Evolutionary conservation across 2,329 filamentous ascomycete species (phyloP).

Genomic region (Ceratocystis smalleyi): DNA sequence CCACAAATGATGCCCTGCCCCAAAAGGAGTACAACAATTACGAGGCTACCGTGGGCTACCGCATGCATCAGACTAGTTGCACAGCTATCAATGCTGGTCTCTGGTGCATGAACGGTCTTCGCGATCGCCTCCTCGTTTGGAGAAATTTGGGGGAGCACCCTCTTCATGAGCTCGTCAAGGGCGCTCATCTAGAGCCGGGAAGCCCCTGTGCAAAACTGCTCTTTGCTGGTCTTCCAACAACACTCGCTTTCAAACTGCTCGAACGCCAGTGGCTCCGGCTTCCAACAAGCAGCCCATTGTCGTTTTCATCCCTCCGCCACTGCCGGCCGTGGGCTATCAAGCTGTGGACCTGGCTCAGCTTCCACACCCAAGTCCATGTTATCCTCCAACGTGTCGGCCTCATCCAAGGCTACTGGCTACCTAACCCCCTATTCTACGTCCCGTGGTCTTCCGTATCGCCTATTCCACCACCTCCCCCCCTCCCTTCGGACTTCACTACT

Average conservation of each 20-base stretch:
- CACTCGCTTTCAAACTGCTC: constrained; percentile 22
- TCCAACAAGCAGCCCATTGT: background rate
- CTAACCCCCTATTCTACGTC: constrained; percentile 35
- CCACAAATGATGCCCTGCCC: constrained; percentile 28
- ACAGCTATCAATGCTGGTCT: constrained; percentile 29
- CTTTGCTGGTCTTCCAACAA: constrained; percentile 28
- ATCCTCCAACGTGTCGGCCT: constrained; percentile 38
- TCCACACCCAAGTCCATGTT: constrained; percentile 37
- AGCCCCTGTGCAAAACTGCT: constrained; percentile 24
- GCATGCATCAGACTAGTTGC: constrained; percentile 25
- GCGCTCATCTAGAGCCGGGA: constrained; percentile 23
- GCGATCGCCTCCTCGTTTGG: constrained; percentile 39
- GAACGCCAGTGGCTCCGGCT: constrained; percentile 9
- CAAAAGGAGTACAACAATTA: constrained; percentile 29
- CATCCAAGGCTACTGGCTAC: constrained; percentile 29
- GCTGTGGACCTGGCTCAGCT: constrained; percentile 13
- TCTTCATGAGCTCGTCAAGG: constrained; percentile 29
- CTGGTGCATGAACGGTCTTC: constrained; percentile 38
- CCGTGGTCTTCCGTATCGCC: constrained; percentile 39
- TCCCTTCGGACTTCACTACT: constrained; percentile 26
- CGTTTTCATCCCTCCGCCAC: background rate
- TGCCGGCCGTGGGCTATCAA: constrained; percentile 9
- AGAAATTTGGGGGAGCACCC: constrained; percentile 30
- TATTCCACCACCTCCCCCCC: constrained; percentile 31
- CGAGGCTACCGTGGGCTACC: constrained; percentile 33